Base-by-base conservation (phyloP, 208 protist genomes). In the Trypanosoma platydactyli region DNA sequence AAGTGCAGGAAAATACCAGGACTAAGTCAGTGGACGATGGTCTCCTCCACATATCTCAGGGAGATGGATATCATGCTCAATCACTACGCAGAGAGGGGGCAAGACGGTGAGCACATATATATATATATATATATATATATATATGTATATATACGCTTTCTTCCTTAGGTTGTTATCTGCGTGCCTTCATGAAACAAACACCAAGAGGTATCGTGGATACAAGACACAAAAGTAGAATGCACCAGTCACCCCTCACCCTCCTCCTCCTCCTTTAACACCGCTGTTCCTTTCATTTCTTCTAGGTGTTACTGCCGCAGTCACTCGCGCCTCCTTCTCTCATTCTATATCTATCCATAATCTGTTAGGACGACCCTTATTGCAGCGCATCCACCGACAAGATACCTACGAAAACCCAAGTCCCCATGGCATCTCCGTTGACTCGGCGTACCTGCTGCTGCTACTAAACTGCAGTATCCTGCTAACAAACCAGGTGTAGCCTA, bases 401-500 rank as follows among this genome's bases (percentile, higher is more conserved):
- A n/a, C 4, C 38, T 38, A 52, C 40, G 41, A 12, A 30, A 18
- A 3, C 59, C 54, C 42, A 55, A 44, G 55, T 12, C 30, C 27
- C 42, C 44, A 42, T 33, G 56, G 25, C 25, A 52, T 18, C 15
- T 11, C 42, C 46, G 38, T 18, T 6, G 16, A n/a, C 3, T 9
- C 33, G 33, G 33, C 33, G 33, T 3, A 11, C 11, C 70, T 76
- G 7, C 57, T 63, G 48, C 81, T 78, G 53, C 73, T 93, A 30
- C 72, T 77, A 6, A 86, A 75, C 53, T 95, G 86, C 41, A 95
- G 62, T 12, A 74, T 41, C 57, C 88, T 92, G 66, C 84, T 89
- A 52, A 90, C 38, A 59, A 81, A 81, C 88, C 90, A 94, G 24
- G 78, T 82, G 73, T 95, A 95, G 13, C 59, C 52, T 0, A 92